Percentiles rank a stretch among this genome's conserved stretches.
Conservation (phyloP, 805 yeast species). For the Yarrowia hollandica region DNA sequence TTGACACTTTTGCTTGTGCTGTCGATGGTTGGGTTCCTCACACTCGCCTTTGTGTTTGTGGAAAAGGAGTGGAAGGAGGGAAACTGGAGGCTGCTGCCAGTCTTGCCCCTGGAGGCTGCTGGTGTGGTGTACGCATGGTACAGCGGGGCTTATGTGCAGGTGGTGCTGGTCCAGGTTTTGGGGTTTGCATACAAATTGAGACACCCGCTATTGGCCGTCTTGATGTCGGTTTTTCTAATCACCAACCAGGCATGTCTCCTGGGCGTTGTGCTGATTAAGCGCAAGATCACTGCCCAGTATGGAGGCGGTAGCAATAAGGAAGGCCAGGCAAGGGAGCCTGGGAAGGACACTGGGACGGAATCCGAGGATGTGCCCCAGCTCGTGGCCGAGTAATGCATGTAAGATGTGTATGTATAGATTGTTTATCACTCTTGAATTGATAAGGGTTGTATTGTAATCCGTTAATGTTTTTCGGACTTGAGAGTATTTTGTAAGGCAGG, state of each 20-base stretch:
- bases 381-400: not conserved
- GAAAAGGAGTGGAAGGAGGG: conserved; percentile 26
- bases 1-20: conserved; percentile 5
- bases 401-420: not conserved
- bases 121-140: conserved; percentile 7
- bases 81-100: not conserved
- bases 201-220: conserved; percentile 4
- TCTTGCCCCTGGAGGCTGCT: conserved; percentile 7
- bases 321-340: not conserved
- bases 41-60: conserved; percentile 15
- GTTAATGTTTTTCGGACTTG: conserved; percentile 6
- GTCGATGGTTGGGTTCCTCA: conserved; percentile 21
- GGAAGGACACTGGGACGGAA: not conserved
- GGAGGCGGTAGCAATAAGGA: not conserved
- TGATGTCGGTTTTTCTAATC: conserved; percentile 6
- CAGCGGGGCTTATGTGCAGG: not conserved
- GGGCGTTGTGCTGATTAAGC: conserved; percentile 17
- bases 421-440: not conserved
- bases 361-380: not conserved
- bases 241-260: conserved; percentile 7
- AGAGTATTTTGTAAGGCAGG: too few relatives aligned
- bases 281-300: conserved; percentile 6
- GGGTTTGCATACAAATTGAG: conserved; percentile 14
- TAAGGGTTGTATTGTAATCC: conserved; percentile 9
- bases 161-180: not conserved